Evolutionary conservation across 805 yeast species (phyloP).

Genomic region (Barnettozyma pratensis): DNA sequence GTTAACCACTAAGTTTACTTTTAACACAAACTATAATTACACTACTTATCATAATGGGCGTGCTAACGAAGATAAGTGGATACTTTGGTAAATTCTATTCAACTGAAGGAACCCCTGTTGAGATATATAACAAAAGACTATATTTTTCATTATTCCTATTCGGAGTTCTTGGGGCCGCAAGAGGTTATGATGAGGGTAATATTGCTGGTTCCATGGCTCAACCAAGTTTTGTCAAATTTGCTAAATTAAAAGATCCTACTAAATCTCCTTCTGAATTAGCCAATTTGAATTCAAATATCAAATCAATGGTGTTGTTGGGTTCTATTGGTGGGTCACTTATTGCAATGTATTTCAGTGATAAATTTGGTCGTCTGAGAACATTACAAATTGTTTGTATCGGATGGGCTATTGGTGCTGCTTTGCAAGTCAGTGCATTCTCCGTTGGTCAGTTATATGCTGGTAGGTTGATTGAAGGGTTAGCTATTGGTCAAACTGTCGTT

Average conservation of each 20-base stretch:
- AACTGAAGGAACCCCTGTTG: constrained; percentile 30
- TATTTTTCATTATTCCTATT: constrained; percentile 42
- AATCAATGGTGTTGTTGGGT: constrained; percentile 55
- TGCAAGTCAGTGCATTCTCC: constrained; percentile 40
- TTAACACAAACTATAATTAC: too few species aligned
- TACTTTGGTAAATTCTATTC: constrained; percentile 11
- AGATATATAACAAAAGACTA: constrained; percentile 42
- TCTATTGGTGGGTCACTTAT: constrained; percentile 49
- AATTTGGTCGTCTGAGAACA: constrained; percentile 46
- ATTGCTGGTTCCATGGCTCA: constrained; percentile 43
- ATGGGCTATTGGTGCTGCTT: constrained; percentile 42
- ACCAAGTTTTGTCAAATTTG: constrained; percentile 34
- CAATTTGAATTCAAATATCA: constrained; percentile 45
- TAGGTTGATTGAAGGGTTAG: constrained; percentile 48
- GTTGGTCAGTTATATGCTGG: constrained; percentile 54
- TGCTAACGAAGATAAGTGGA: neutral
- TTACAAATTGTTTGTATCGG: constrained; percentile 37
- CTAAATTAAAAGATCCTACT: constrained; percentile 39
- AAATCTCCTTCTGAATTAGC: constrained; percentile 36
- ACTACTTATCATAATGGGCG: neutral
- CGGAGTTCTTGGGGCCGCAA: constrained; percentile 50
- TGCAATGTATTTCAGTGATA: constrained; percentile 44
- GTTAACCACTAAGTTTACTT: too few species aligned
- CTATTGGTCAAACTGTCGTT: constrained; percentile 53
- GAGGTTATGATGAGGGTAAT: constrained; percentile 56